Conservation (phyloP, 257 asterid species). For the Petunia axillaris region DNA sequence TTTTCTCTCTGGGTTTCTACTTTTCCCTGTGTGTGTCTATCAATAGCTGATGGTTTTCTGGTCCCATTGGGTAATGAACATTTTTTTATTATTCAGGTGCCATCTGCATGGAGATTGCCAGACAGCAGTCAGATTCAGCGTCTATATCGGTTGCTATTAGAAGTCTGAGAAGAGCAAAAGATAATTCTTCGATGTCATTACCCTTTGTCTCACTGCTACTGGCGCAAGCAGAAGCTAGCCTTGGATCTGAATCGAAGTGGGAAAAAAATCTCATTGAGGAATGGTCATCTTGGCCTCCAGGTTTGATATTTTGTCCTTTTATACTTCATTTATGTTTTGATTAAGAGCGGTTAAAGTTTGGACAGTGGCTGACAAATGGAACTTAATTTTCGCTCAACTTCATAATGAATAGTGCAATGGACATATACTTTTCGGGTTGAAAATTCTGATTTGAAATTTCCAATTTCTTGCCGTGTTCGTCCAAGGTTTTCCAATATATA, state of each 20-base stretch:
- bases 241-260: slow-evolving; percentile 79
- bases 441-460: slow-evolving; percentile 5
- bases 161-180: slow-evolving; percentile 80
- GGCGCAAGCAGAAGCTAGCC: slow-evolving; percentile 95
- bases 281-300: slow-evolving; percentile 91
- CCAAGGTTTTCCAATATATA: slow-evolving; percentile 16
- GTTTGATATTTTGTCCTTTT: slow-evolving; percentile 41
- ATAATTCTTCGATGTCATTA: slow-evolving; percentile 45
- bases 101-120: slow-evolving; percentile 88
- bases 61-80: neutral
- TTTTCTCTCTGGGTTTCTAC: neutral
- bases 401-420: neutral
- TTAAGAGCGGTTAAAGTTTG: neutral
- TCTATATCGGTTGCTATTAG: slow-evolving; percentile 64
- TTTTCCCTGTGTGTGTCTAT: neutral
- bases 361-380: slow-evolving; percentile 6
- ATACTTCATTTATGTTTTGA: neutral
- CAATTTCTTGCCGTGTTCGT: neutral
- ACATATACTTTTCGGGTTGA: neutral
- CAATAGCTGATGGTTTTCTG: neutral
- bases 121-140: slow-evolving; percentile 66
- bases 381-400: neutral
- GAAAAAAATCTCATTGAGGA: slow-evolving; percentile 66
- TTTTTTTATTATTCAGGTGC: slow-evolving; percentile 55
- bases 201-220: slow-evolving; percentile 73